Base-by-base conservation (phyloP, 2,329 filamentous ascomycete genomes). In the Claviceps maximensis region DNA sequence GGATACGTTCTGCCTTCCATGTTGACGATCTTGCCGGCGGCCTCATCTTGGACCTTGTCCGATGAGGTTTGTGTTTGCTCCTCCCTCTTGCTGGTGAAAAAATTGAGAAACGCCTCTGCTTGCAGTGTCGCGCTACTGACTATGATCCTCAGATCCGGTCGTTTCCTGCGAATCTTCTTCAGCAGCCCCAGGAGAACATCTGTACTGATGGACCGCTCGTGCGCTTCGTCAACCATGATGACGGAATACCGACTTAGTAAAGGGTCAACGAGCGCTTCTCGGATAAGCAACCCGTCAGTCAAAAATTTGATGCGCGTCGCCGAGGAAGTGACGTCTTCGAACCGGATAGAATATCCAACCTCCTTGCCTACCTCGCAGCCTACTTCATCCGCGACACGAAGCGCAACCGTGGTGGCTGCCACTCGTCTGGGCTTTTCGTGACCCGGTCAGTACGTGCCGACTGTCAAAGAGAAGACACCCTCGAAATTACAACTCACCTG, bases 161-260 rank as follows among this genome's bases (percentile, higher is more conserved):
- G 77, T 62, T 82, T 85, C 66, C 81, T 88, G 52, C 82, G 73
- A 50, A 98, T 91, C 67, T 97, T 97, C 67, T 95, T 96, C 41
- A 98, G 69, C 15, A 97, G 73, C 0, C 93, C 91, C 3, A 98
- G 77, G 8, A 97, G 74, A 13, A 98, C 80, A 63, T 98, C 93
- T 0, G 90, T 95, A 66, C 88, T 94, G 55, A 97, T 78, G 49
- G 89, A 95, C 52, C 93, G 78, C 69, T 97, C 91, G 65, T 98
- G 93, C 7, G 91, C 93, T 69, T 97, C 91, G 64, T 98, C 93
- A 8, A 98, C 86, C 89, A 98, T 96, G 61, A 98, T 88, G 46
- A 95, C 86, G 0, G 89, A 94, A 66, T 98, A 98, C 12, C 89
- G 80, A 21, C 87, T 93, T 38, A 98, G 71, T 3, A 97, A 71